phyloP scores from a whole-genome alignment of 129 eudicot genomes.

The Lonicera japonica region DNA sequence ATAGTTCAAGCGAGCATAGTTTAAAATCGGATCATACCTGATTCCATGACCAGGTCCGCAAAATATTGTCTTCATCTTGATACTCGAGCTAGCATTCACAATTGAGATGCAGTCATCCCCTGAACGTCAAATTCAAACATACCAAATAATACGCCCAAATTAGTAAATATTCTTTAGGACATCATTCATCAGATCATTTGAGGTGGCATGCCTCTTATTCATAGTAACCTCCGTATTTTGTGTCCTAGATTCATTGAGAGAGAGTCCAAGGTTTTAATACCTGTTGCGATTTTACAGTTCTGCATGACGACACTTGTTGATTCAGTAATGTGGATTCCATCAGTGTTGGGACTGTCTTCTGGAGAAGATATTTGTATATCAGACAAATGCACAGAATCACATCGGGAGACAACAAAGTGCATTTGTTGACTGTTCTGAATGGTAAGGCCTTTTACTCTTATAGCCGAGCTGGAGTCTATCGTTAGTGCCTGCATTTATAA shows the following conservation, averaged over 20 bases:
- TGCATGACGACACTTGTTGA: slow-evolving; percentile 74
- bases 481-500: slow-evolving; percentile 71
- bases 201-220: background rate
- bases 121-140: slow-evolving; percentile 18
- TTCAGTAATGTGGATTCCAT: slow-evolving; percentile 89
- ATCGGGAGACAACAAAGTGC: slow-evolving; percentile 76
- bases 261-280: slow-evolving; percentile 20
- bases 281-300: slow-evolving; percentile 88
- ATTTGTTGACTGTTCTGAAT: slow-evolving; percentile 89
- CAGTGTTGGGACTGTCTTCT: slow-evolving; percentile 97
- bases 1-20: background rate
- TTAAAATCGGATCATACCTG: slow-evolving; percentile 41
- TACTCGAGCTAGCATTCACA: slow-evolving; percentile 73
- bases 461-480: slow-evolving; percentile 61
- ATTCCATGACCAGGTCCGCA: slow-evolving; percentile 99
- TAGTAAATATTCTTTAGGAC: background rate
- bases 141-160: background rate
- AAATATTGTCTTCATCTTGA: slow-evolving; percentile 79
- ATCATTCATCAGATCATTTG: background rate
- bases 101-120: slow-evolving; percentile 97
- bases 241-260: too few species aligned
- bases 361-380: slow-evolving; percentile 73
- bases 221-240: too few species aligned
- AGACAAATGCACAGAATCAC: slow-evolving; percentile 57
- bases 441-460: slow-evolving; percentile 78